These are phyloP conservation scores for Ganoderma lucidum DNA, from an alignment of 1,284 basidiomycete genomes.

Conservation along the genomic window DNA sequence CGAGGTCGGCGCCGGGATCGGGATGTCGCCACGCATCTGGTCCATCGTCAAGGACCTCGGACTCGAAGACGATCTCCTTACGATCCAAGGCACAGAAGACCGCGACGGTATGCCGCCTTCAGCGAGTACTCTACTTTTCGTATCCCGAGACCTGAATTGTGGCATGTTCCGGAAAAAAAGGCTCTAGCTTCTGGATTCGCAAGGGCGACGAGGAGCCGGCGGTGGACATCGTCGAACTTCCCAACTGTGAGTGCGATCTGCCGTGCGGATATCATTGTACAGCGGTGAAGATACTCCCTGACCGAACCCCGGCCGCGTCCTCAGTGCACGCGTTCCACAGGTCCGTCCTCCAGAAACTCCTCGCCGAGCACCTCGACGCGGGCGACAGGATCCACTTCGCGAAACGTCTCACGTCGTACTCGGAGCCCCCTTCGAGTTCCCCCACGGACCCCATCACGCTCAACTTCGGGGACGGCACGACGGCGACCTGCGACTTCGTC, in stretches of 20 bases:
- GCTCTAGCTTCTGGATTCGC: background rate
- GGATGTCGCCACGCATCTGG: conserved; percentile 39
- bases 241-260: no score
- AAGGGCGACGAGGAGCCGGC: background rate
- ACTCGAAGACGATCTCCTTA: conserved; percentile 33
- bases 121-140: no score
- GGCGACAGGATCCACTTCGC: conserved; percentile 44
- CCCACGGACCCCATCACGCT: conserved; percentile 43
- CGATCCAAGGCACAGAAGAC: conserved; percentile 7
- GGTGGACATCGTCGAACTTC: no score
- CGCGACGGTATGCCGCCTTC: background rate
- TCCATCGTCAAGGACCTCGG: conserved; percentile 33
- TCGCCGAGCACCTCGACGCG: background rate
- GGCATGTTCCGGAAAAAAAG: background rate
- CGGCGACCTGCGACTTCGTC: conserved; percentile 55
- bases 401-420: conserved; percentile 58
- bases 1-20: conserved; percentile 52
- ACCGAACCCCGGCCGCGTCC: background rate
- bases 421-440: conserved; percentile 35
- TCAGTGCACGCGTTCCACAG: conserved; percentile 13
- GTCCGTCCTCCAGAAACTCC: conserved; percentile 4
- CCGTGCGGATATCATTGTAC: background rate
- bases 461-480: conserved; percentile 56
- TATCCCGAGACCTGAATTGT: background rate
- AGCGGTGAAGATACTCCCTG: background rate